Evolutionary conservation across 495 filamentous ascomycete species (phyloP), one percentile per base, ranked within the genome.

Genomic region (Daldinia childiae): DNA sequence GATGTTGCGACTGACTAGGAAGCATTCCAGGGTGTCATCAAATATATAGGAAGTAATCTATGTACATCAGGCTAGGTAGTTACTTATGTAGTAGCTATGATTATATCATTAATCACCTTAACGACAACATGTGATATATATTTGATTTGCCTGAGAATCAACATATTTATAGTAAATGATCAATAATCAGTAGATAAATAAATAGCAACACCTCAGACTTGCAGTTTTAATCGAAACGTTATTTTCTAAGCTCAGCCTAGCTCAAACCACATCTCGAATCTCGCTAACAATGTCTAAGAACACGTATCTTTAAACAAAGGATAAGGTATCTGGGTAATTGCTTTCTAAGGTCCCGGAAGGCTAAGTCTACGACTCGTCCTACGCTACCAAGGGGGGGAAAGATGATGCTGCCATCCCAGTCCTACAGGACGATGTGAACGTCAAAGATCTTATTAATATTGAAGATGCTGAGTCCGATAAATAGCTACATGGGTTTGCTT

Each of bases 401-500:
- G 79, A 84, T 27, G 77, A 80, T 15, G 79, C 79, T 12, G 34
- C 82, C 6, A 80, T 89, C 14, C 85, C 83, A 14, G 86, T 90
- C 6, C 76, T 86, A 24, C 82, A 82, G 24, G 87, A 89, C 63
- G 76, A 84, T 6, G 82, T 75, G 45, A 71, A 75, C 0, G 77
- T 89, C 1, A 83, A 87, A 43, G 86, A 86, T 39, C 80, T 81
- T 7, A 82, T 86, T 11, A 70, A 82, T 43, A 67, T 78, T 21
- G 77, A 56, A 1, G 77, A 75, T 1, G 83, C 84, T 0, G 83
- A 90, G 64, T 80, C 82, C 2, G 83, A 89, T 66, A 77, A 81
- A 64, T 78, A 82, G 32, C 71, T 90, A 4, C 79, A 87, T 89
- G 78, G 36, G 80, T 76, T 30, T 6, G 8, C 29, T 30, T 30